Percentiles rank a stretch among this genome's conserved stretches.
Evolutionary conservation across 2,329 filamentous ascomycete genomes (phyloP).

Genomic region (Fusarium newnesense): DNA sequence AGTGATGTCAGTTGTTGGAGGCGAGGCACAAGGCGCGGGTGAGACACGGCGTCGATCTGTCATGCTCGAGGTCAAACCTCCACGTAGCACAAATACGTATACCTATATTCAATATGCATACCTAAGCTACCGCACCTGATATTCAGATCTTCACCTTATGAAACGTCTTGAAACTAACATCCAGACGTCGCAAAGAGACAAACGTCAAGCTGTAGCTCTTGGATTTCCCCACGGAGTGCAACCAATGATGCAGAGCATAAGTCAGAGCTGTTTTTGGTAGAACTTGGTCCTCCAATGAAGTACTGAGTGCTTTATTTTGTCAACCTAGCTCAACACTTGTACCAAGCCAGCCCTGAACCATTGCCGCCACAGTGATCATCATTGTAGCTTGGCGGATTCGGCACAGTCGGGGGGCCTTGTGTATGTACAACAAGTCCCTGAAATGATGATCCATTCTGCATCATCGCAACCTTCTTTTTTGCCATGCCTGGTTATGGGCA

Average conservation of each 20-base stretch:
- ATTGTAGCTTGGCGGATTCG: conserved; percentile 28
- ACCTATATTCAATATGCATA: background rate
- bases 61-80: conserved; percentile 6
- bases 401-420: conserved; percentile 9
- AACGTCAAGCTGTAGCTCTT: background rate
- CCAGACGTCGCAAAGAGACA: conserved; percentile 11
- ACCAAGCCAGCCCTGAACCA: background rate
- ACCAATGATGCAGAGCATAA: conserved; percentile 28
- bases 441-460: conserved; percentile 32
- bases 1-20: conserved; percentile 29
- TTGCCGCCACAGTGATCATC: conserved; percentile 35
- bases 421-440: conserved; percentile 23
- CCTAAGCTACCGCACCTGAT: background rate
- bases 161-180: conserved; percentile 30
- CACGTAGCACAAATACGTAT: conserved; percentile 11
- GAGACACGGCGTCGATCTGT: conserved; percentile 25
- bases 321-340: background rate
- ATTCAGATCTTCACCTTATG: conserved; percentile 13
- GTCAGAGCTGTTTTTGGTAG: background rate
- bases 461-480: conserved; percentile 1
- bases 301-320: conserved; percentile 22
- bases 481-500: conserved; percentile 2
- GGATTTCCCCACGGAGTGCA: conserved; percentile 5
- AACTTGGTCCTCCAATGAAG: conserved; percentile 1
- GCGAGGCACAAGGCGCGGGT: background rate